Base-by-base conservation (phyloP, 1,139 yeast species). In the Scheffersomyces parashehatae region DNA sequence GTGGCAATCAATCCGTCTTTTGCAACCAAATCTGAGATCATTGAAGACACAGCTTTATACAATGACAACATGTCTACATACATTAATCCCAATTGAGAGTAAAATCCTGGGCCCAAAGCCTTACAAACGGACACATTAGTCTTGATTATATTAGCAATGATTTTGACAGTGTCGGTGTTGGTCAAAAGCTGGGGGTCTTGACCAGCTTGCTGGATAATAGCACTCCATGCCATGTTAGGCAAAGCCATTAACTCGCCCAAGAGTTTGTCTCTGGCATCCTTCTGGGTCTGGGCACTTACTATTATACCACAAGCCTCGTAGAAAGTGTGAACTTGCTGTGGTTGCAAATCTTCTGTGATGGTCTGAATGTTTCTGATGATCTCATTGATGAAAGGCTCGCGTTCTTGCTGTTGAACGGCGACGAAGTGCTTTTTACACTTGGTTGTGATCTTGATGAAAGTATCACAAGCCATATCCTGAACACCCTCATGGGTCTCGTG, bases 401-500 rank as follows among this genome's bases (percentile, higher is more conserved):
- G 64, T 67, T 95, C 99, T 51, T 85, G 86, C 13, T 82, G 80
- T 68, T 93, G 98, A 52, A 81, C 83, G 37, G 86, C 86, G 35
- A 93, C 97, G 68, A 95, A 93, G 65, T 93, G 98, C 52, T 91
- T 84, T 67, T 90, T 91, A 77, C 99, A 93, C 69, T 93, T 93
- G 56, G 82, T 85, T 28, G 97, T 89, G 64, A 93, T 93, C 66
- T 93, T 95, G 60, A 91, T 91, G 64, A 93, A 93, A 1, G 99
- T 93, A 67, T 93, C 99, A 75, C 99, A 93, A 8, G 99, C 99
- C 99, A 93, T 93, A 68, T 93, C 99, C 72, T 93, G 99, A 50
- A 93, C 99, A 70, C 98, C 99, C 67, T 91, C 99, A 65, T 93
- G 99, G 26, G 97, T 90, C 74, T 93, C 99, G 70, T 93, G 99